Evolutionary conservation across 1,284 basidiomycete species (phyloP), one percentile per base, ranked within the genome.

Genomic region (Trametes polyzona): DNA sequence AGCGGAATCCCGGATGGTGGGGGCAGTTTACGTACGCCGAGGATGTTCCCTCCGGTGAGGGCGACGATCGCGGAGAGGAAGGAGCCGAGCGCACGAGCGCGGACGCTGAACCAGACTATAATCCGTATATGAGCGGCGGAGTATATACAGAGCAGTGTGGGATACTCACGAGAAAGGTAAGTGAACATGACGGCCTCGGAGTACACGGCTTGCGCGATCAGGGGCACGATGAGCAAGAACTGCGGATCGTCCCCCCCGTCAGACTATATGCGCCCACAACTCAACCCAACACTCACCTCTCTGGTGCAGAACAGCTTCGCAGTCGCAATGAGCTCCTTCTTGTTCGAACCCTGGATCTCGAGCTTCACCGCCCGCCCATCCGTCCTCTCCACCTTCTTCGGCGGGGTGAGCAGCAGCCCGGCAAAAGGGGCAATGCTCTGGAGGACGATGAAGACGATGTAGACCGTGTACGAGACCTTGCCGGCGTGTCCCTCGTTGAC

Each of bases 371-470:
- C 17, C 29, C 50, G 39, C 33, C 51, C 46, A 30, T 58, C 56
- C 32, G 46, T 44, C 16, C 56, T 33, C 46, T 52, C 46, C 44
- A 53, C 56, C 41, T 53, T 58, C 41, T 52, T 43, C 41, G 56
- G 56, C 40, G 50, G 51, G 26, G 56, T 52, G 44, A 58, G 43
- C 17, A 58, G 35, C 32, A 52, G 24, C 19, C 53, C 53, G 30
- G 50, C 56, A 23, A 49, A 8, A 26, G 56, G 51, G 27, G 46
- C 46, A 1, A 58, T 8, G 41, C 51, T 39, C 56, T 52, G 56
- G 10, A 58, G 49, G 19, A 41, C 41, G 46, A 58, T 58, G 44
- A 58, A 58, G 26, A 58, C 51, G 40, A 58, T 52, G 46, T 53
- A 58, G 2, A 52, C 50, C 50, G 46, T 53, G 47, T 52, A 48